Conservation (phyloP, 2,329 filamentous ascomycete genomes). For the Samsoniella hepiali region DNA sequence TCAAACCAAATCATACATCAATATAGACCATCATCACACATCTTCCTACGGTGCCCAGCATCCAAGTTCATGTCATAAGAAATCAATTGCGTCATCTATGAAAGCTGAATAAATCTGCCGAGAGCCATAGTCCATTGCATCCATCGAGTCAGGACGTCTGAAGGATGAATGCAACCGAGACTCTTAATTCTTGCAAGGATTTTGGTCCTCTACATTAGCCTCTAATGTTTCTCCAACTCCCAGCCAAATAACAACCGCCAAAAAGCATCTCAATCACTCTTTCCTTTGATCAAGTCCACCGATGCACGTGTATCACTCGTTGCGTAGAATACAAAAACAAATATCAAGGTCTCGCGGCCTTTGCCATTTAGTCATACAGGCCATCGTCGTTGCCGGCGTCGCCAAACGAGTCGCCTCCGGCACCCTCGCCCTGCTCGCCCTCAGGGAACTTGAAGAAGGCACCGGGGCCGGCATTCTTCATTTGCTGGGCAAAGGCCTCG, state of each 20-base stretch:
- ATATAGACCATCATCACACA: not conserved
- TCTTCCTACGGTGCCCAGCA: not conserved
- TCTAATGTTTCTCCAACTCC: slow-evolving; percentile 30
- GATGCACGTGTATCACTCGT: not conserved
- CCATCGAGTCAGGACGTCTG: not conserved
- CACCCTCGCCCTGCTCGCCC: slow-evolving; percentile 62
- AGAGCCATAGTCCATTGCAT: slow-evolving; percentile 4
- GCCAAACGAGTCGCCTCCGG: slow-evolving; percentile 66
- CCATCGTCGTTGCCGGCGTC: slow-evolving; percentile 92
- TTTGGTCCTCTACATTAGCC: slow-evolving; percentile 25
- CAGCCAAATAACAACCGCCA: slow-evolving; percentile 27
- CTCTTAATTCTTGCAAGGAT: slow-evolving; percentile 9
- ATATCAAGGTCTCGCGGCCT: not conserved
- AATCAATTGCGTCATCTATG: slow-evolving; percentile 35
- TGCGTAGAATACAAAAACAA: slow-evolving; percentile 22
- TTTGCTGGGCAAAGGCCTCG: slow-evolving; percentile 96
- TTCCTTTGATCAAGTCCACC: slow-evolving; percentile 10
- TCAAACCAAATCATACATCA: not conserved
- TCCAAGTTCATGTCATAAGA: slow-evolving; percentile 11
- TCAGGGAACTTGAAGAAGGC: slow-evolving; percentile 97
- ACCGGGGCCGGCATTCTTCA: slow-evolving; percentile 96
- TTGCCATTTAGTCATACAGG: slow-evolving; percentile 79
- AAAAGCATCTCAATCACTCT: slow-evolving; percentile 21
- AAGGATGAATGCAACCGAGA: not conserved
- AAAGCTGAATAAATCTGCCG: slow-evolving; percentile 25